A percentile compares a stretch with the other conserved stretches of the same genome.
Conservation (phyloP, 345 rosid genomes). For the Cochlearia excelsa region DNA sequence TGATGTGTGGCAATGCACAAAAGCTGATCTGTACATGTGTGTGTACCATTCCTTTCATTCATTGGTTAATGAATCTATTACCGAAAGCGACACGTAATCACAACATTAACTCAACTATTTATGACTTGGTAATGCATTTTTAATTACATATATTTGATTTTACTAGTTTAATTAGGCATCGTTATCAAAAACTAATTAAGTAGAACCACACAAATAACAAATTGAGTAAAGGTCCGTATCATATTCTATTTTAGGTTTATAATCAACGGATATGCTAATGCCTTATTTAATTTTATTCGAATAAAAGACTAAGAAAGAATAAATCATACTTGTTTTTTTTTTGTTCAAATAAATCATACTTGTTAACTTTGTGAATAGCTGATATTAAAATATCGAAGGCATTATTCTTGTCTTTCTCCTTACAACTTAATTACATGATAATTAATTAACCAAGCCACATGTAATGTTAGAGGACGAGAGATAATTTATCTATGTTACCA, state of each 20-base stretch:
- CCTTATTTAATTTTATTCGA: not conserved
- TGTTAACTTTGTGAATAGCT: slow-evolving; percentile 9
- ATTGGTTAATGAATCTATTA: slow-evolving; percentile 2
- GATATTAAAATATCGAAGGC: slow-evolving; percentile 13
- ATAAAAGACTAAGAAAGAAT: not conserved
- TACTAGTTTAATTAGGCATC: slow-evolving; percentile 5
- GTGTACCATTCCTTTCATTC: slow-evolving; percentile 19
- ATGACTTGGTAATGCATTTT: slow-evolving; percentile 13
- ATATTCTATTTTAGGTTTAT: slow-evolving; percentile 14
- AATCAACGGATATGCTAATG: not conserved
- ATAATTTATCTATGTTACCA: too few species aligned
- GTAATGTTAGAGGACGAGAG: too few species aligned
- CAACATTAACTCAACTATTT: not conserved
- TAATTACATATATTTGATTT: slow-evolving; percentile 10
- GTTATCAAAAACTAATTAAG: slow-evolving; percentile 11
- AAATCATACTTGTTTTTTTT: not conserved
- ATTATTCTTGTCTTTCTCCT: slow-evolving; percentile 32
- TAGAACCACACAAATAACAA: not conserved
- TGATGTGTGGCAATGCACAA: slow-evolving; percentile 26
- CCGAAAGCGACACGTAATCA: slow-evolving; percentile 10
- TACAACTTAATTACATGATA: slow-evolving; percentile 13
- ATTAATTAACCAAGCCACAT: too few species aligned
- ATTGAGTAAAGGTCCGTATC: slow-evolving; percentile 9
- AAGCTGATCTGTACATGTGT: slow-evolving; percentile 25
- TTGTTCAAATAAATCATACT: not conserved